Conservation (phyloP, 495 filamentous ascomycete species). For the Tirmania nivea region DNA sequence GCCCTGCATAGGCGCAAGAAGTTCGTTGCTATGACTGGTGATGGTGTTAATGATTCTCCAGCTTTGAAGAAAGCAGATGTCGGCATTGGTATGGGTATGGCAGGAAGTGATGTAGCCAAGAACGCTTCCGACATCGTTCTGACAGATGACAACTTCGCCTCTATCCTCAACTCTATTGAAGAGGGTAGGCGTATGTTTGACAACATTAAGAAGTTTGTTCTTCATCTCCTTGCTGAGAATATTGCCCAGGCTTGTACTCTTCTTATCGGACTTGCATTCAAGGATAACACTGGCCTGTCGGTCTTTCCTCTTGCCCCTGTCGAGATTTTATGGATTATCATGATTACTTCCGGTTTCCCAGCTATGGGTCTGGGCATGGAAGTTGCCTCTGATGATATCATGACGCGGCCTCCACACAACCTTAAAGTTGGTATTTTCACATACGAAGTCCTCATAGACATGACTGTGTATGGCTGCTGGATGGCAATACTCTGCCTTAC, state of each 20-base stretch:
- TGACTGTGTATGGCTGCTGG: conserved; percentile 48
- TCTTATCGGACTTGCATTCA: conserved; percentile 50
- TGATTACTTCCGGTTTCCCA: conserved; percentile 50
- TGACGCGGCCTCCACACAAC: conserved; percentile 42
- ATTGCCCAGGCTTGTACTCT: conserved; percentile 46
- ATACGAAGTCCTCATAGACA: conserved; percentile 43
- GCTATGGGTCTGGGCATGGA: conserved; percentile 62
- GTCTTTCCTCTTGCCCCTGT: conserved; percentile 54
- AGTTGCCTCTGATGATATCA: conserved; percentile 40
- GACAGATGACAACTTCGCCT: conserved; percentile 58
- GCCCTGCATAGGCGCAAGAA: conserved; percentile 40
- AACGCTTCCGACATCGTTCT: conserved; percentile 58
- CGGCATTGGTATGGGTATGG: conserved; percentile 56
- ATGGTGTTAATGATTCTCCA: conserved; percentile 62
- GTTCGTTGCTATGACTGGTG: conserved; percentile 55
- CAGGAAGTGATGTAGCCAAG: conserved; percentile 55
- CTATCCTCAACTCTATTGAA: conserved; percentile 49
- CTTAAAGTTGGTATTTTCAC: conserved; percentile 49
- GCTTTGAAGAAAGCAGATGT: conserved; percentile 53
- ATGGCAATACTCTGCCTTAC: conserved; percentile 44
- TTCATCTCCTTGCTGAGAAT: conserved; percentile 53
- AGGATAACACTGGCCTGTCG: conserved; percentile 37
- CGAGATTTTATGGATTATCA: conserved; percentile 60
- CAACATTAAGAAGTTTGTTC: conserved; percentile 59
- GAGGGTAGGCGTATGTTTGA: conserved; percentile 54